Conservation (phyloP, 2,329 filamentous ascomycete species). For the Cryphonectria naterciae region DNA sequence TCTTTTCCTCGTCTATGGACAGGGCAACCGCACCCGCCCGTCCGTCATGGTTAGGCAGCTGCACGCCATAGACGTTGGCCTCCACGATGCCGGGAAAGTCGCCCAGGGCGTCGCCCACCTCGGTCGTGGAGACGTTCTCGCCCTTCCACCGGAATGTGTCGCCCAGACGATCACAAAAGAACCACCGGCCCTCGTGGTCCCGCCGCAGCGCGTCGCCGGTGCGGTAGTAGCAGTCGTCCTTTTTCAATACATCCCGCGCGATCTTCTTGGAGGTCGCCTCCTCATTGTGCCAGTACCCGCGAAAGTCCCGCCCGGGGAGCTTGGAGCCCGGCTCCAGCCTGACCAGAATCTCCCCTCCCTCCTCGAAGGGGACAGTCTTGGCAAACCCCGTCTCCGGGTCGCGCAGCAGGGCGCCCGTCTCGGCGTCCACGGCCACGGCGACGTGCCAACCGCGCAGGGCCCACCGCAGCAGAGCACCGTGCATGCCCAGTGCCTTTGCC, state of each 20-base stretch:
- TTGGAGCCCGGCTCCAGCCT: constrained; percentile 46
- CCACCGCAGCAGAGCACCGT: constrained; percentile 64
- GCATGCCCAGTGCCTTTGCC: constrained; percentile 69
- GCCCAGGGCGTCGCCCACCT: constrained; percentile 68
- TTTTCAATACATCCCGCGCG: constrained; percentile 64
- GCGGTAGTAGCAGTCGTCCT: constrained; percentile 71
- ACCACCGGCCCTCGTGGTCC: constrained; percentile 67
- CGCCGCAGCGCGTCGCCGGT: constrained; percentile 68
- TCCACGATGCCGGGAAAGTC: constrained; percentile 62
- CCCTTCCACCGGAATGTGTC: constrained; percentile 79
- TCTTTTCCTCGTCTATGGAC: constrained; percentile 55
- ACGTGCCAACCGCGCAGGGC: constrained; percentile 59
- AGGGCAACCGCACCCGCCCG: constrained; percentile 68
- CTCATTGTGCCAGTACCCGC: constrained; percentile 71
- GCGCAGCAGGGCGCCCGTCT: constrained; percentile 68
- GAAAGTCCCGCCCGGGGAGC: constrained; percentile 57
- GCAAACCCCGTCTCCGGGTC: constrained; percentile 72
- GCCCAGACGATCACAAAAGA: constrained; percentile 69
- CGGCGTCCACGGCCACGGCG: constrained; percentile 70
- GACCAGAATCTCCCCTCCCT: constrained; percentile 79
- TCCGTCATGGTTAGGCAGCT: constrained; percentile 68
- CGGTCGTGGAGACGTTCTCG: constrained; percentile 69
- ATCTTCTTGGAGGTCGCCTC: constrained; percentile 71
- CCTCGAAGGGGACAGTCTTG: constrained; percentile 62
- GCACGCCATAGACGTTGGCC: constrained; percentile 72